Base-by-base conservation (phyloP, 2,329 filamentous ascomycete genomes). In the Monosporascus cannonballus region DNA sequence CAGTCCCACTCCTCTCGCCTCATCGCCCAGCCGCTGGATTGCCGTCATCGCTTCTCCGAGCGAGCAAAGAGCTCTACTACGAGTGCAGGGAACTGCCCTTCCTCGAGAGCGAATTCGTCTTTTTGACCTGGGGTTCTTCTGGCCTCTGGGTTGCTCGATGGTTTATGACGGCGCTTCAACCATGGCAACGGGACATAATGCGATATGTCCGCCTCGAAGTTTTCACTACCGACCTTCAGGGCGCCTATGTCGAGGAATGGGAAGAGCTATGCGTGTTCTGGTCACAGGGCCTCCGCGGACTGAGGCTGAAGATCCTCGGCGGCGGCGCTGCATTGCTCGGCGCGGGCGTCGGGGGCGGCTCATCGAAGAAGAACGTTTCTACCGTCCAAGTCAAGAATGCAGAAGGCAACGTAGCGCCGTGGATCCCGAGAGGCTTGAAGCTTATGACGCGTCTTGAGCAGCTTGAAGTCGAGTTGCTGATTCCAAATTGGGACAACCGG, bases 61-160 rank as follows among this genome's bases (percentile, higher is more conserved):
- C 64, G 37, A 72, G 66, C 56, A 65, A 62, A n/a, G 70, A 74
- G 50, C 54, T 77, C n/a, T 76, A 76, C 59, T 27, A 57, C 47
- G 76, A 78, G 54, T 62, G 69, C 2, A 67, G 71, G 2, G 17
- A 50, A 0, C 24, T 76, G 1, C 71, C 75, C 3, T 75, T 74
- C 53, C 54, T 59, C 6, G 49, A 58, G 22, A 75, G 73, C 61
- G 73, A 76, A 46, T 76, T 77, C 51, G 67, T 69, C 25, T 78
- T 76, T 53, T 63, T 70, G 34, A 72, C 71, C 36, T 73, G 71
- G 69, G 75, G 75, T 60, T 67, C 70, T 11, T 73, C 71, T 6
- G 75, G 73, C 0, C 59, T 75, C 6, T 68, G 68, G 55, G 67
- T 72, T 1, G 74, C 73, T 0, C 57, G 65, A 6, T 60, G 64